Evolutionary conservation across 2,329 filamentous ascomycete genomes (phyloP).

Genomic region (Colletotrichum sp.): DNA sequence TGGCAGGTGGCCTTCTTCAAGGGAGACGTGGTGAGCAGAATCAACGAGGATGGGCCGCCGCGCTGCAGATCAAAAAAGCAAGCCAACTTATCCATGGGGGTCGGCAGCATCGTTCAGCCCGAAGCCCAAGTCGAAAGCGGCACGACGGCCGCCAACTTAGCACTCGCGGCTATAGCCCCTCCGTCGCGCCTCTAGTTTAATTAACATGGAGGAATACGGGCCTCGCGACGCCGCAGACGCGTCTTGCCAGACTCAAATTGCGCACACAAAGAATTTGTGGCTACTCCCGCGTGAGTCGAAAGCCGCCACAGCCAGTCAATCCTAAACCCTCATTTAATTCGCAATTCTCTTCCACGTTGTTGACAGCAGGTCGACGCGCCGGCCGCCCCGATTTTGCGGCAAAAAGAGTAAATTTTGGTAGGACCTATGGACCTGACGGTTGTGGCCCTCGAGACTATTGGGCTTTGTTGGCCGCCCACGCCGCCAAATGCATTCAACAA

Average conservation of each 20-base stretch:
- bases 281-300: slow-evolving; percentile 14
- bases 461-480: neutral
- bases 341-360: slow-evolving; percentile 10
- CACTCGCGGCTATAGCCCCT: slow-evolving; percentile 2
- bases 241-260: slow-evolving; percentile 4
- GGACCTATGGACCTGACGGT: neutral
- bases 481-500: neutral
- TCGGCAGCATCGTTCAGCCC: neutral
- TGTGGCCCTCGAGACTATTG: neutral
- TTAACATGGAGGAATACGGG: slow-evolving; percentile 1
- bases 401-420: neutral
- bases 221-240: slow-evolving; percentile 8
- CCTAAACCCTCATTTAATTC: slow-evolving; percentile 16
- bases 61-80: neutral
- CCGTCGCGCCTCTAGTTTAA: slow-evolving; percentile 11
- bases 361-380: neutral
- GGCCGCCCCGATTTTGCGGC: neutral
- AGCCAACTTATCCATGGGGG: neutral
- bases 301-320: slow-evolving; percentile 14
- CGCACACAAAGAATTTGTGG: slow-evolving; percentile 13
- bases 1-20: slow-evolving; percentile 1
- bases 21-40: neutral
- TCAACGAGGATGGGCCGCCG: neutral
- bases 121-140: neutral
- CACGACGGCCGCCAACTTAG: neutral